Conservation (phyloP, 768 basidiomycete genomes). For the Zangia roseola region DNA sequence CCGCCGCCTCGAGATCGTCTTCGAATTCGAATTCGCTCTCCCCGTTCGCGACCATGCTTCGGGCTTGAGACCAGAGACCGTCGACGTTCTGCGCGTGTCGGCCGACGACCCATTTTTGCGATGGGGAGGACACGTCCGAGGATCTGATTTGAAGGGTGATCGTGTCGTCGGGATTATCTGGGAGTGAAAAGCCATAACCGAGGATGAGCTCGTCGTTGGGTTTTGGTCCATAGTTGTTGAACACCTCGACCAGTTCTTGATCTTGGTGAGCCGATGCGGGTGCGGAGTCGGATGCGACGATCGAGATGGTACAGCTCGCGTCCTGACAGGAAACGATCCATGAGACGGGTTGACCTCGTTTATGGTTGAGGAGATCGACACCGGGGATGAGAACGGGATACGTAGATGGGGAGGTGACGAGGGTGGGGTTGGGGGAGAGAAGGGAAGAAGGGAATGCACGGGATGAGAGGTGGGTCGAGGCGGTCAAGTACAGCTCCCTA, state of each 20-base stretch:
- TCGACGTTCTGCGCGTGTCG: conserved; percentile 53
- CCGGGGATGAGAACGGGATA: conserved; percentile 85
- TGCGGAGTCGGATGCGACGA: conserved; percentile 42
- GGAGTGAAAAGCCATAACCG: conserved; percentile 86
- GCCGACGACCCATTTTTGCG: conserved; percentile 60
- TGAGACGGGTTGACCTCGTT: conserved; percentile 73
- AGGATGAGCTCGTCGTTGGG: conserved; percentile 88
- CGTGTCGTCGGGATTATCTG: conserved; percentile 81
- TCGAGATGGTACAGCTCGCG: conserved; percentile 44
- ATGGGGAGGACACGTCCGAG: conserved; percentile 6
- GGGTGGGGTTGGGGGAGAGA: conserved; percentile 54
- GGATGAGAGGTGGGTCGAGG: conserved; percentile 79
- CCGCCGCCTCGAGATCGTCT: conserved; percentile 67
- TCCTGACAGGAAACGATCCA: conserved; percentile 63
- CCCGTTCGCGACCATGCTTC: conserved; percentile 27
- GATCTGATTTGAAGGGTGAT: conserved; percentile 78
- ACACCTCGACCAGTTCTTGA: conserved; percentile 43
- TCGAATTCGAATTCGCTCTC: conserved; percentile 42
- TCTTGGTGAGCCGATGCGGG: neutral
- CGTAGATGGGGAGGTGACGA: conserved; percentile 48
- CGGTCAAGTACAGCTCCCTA: conserved; percentile 72
- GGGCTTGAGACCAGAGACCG: conserved; percentile 59
- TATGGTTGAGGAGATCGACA: conserved; percentile 84
- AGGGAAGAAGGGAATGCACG: conserved; percentile 89
- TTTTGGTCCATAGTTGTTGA: conserved; percentile 93